These are phyloP conservation scores for Calocera cornea DNA, from an alignment of 768 basidiomycete species.

Conservation along the genomic window DNA sequence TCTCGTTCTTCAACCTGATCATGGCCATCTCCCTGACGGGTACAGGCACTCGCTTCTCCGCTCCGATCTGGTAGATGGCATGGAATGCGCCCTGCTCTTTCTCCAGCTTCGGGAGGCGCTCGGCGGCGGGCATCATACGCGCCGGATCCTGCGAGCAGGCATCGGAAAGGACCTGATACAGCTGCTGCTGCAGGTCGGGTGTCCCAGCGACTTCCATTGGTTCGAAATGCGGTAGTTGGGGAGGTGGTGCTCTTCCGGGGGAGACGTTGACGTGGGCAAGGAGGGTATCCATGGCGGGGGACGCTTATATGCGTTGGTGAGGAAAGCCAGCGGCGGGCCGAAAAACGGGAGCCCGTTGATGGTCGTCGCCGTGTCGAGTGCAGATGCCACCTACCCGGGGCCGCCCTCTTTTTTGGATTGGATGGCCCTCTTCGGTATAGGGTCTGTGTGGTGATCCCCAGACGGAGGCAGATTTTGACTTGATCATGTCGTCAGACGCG, in stretches of 20 bases:
- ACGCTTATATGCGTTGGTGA: background rate
- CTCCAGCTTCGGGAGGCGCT: constrained; percentile 53
- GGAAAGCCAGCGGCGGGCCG: background rate
- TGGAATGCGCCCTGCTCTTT: constrained; percentile 59
- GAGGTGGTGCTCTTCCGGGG: background rate
- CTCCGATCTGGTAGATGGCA: constrained; percentile 58
- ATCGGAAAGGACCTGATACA: constrained; percentile 49
- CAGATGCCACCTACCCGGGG: background rate
- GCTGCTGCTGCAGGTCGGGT: constrained; percentile 26
- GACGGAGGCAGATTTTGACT: background rate
- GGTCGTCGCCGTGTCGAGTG: background rate
- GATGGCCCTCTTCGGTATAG: background rate
- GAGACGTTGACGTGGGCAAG: background rate
- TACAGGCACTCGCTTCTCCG: constrained; percentile 41
- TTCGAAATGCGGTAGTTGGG: background rate
- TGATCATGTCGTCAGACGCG: constrained; percentile 3
- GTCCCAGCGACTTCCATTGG: background rate
- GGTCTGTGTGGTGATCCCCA: background rate
- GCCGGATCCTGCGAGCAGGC: constrained; percentile 62
- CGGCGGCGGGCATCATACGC: constrained; percentile 35
- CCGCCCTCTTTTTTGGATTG: background rate
- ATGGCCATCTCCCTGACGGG: constrained; percentile 65
- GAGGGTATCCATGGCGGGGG: background rate
- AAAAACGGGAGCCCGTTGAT: background rate
- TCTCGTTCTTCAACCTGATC: constrained; percentile 79